phyloP scores from a whole-genome alignment of 176 grass and related monocot species.

The Cenchrus americanus region DNA sequence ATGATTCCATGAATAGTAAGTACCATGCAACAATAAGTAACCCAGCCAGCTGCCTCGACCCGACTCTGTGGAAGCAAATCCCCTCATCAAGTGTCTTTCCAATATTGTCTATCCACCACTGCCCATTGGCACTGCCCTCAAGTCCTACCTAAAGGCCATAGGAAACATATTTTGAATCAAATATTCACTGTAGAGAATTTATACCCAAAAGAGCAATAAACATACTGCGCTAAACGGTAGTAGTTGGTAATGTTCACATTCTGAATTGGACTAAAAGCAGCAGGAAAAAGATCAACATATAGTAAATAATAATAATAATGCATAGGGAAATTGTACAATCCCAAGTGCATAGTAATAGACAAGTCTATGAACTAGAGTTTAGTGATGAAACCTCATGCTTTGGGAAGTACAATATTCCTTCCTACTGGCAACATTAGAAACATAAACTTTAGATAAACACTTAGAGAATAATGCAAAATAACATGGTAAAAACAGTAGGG shows the following conservation, averaged over 20 bases:
- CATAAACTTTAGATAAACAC: constrained; percentile 1
- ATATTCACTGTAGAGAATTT: constrained; percentile 17
- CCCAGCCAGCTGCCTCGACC: constrained; percentile 96
- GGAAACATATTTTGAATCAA: constrained; percentile 37
- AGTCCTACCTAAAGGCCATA: constrained; percentile 79
- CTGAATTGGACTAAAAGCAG: not conserved
- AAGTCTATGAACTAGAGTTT: not conserved
- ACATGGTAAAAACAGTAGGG: not conserved
- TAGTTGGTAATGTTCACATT: not conserved
- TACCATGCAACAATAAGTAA: constrained; percentile 94
- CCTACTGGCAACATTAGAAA: constrained; percentile 23
- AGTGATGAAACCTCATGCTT: not conserved
- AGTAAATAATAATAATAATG: not conserved
- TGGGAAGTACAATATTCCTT: constrained; percentile 10
- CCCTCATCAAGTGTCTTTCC: constrained; percentile 85
- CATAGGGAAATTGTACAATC: not conserved
- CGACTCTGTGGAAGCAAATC: constrained; percentile 85
- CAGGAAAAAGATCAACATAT: not conserved
- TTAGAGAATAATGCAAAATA: not conserved
- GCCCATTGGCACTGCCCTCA: constrained; percentile 88
- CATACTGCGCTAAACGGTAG: not conserved
- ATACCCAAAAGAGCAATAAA: not conserved
- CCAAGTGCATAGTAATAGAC: constrained; percentile 4
- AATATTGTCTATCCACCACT: constrained; percentile 96
- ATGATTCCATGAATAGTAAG: constrained; percentile 25